Base-by-base conservation (phyloP, 352 stramenopile genomes). In the Phytophthora uliginosa region DNA sequence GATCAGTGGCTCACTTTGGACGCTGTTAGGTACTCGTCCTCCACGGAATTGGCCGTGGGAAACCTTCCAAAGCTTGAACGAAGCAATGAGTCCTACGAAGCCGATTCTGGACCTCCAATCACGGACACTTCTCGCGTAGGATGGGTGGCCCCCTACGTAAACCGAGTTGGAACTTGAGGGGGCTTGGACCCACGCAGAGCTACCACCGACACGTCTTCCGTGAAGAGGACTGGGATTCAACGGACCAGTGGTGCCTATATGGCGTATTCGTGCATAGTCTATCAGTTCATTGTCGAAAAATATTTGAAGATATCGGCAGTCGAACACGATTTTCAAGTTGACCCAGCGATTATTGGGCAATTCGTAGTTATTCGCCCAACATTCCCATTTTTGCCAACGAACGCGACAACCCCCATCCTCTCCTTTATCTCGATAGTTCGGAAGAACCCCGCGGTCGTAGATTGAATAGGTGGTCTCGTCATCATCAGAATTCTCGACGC, bases 341-440 rank as follows among this genome's bases (percentile, higher is more conserved):
- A 89, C 69, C 85, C 85, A 93, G 6, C 75, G 81, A 56, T 86
- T 85, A 31, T 71, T 84, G 0, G 83, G 85, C 7, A 93, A 47
- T 4, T 82, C 69, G 48, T 90, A 91, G 3, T 68, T 59, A n/a
- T 80, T 83, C 4, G 72, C 77, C 73, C 75, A 91, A 56, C 80
- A 90, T 53, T 89, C 82, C 48, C 69, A 78, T 2, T 63, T 65
- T 57, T 71, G 53, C 69, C 72, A 88, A 33, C 78, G 84, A 34
- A 93, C 69, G 15, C 71, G 78, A 52, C 83, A 90, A 2, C 85
- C 85, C 22, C 69, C 69, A 24, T 77, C 64, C 22, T 59, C 53
- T 20, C 61, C 68, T 60, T 54, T 59, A 13, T 62, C 48, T 9
- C 28, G 53, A 33, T 71, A 63, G n/a, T 28, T 62, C 20, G 22